Evolutionary conservation across 2,329 filamentous ascomycete genomes (phyloP).

Genomic region (Diaporthe sp.): DNA sequence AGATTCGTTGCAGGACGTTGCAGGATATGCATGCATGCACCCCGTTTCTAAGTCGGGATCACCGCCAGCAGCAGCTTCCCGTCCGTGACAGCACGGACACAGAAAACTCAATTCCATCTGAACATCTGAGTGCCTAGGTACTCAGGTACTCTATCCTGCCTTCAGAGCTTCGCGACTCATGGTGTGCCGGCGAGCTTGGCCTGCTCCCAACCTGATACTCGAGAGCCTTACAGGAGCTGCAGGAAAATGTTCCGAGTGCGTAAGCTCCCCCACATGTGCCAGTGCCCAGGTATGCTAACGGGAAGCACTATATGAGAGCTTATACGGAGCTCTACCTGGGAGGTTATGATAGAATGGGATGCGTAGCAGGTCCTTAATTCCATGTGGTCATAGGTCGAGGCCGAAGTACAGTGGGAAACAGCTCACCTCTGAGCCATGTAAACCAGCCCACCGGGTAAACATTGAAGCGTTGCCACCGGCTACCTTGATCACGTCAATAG

Average conservation of each 20-base stretch:
- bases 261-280: neutral
- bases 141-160: neutral
- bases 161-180: neutral
- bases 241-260: neutral
- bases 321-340: neutral
- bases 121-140: neutral
- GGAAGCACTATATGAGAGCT: neutral
- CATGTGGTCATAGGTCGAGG: neutral
- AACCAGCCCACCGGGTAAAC: neutral
- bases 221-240: neutral
- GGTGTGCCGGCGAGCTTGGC: neutral
- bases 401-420: neutral
- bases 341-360: neutral
- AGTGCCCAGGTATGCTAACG: too few relatives aligned
- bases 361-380: neutral
- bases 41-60: constrained; percentile 11
- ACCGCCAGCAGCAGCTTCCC: neutral
- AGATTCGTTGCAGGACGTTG: neutral
- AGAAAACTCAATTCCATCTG: neutral
- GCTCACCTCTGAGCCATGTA: neutral
- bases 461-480: neutral
- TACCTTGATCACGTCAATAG: neutral
- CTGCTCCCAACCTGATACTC: neutral
- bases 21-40: constrained; percentile 2
- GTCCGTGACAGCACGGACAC: neutral